Evolutionary conservation across 1,284 basidiomycete species (phyloP).

Genomic region (Sanghuangporus sanghuang): DNA sequence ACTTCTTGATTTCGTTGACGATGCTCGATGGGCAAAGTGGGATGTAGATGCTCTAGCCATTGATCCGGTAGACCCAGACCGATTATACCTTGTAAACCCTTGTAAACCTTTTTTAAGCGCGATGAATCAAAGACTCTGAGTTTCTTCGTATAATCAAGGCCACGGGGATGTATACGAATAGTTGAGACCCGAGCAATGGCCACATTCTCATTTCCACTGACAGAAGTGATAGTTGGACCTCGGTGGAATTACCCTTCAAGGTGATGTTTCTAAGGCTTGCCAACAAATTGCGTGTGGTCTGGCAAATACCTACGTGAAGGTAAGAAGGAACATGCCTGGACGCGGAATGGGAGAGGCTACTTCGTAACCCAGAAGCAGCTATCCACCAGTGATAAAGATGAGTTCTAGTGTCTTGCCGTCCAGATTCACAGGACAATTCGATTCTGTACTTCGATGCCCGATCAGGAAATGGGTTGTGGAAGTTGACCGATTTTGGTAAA

Average conservation of each 20-base stretch:
- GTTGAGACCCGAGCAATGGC: slow-evolving; percentile 61
- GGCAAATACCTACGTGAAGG: neutral
- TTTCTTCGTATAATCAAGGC: slow-evolving; percentile 31
- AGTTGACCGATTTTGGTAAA: slow-evolving; percentile 51
- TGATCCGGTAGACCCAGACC: slow-evolving; percentile 51
- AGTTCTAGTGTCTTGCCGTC: slow-evolving; percentile 49
- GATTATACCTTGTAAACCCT: slow-evolving; percentile 43
- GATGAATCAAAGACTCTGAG: neutral
- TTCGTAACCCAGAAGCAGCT: neutral
- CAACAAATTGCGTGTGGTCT: slow-evolving; percentile 23
- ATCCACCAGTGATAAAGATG: neutral
- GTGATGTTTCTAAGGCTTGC: slow-evolving; percentile 24
- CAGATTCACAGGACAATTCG: slow-evolving; percentile 58
- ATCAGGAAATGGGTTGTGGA: slow-evolving; percentile 60
- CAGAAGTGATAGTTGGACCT: slow-evolving; percentile 48
- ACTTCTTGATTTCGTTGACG: slow-evolving; percentile 52
- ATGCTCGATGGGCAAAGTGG: slow-evolving; percentile 57
- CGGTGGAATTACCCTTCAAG: slow-evolving; percentile 54
- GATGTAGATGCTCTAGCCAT: slow-evolving; percentile 60
- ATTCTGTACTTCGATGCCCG: slow-evolving; percentile 59
- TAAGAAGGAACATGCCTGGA: slow-evolving; percentile 60
- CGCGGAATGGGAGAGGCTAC: slow-evolving; percentile 43
- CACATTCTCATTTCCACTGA: slow-evolving; percentile 59
- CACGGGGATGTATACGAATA: slow-evolving; percentile 62
- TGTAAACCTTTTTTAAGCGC: neutral